Conservation (phyloP, 805 yeast species). For the Saccharomyces mikatae region DNA sequence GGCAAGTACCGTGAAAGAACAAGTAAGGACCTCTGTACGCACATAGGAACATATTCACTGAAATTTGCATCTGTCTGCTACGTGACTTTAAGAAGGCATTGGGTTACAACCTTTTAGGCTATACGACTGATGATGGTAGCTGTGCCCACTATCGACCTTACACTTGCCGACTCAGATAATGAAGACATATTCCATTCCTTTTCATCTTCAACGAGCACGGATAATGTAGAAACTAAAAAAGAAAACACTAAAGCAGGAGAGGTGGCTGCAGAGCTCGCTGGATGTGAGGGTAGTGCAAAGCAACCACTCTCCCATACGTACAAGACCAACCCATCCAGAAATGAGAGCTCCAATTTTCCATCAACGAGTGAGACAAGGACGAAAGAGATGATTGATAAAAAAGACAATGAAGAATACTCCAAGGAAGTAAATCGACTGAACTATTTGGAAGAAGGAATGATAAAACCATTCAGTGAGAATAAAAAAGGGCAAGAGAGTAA, state of each 20-base stretch:
- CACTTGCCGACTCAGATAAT: slow-evolving; percentile 9
- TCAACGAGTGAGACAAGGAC: not conserved
- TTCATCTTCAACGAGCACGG: not conserved
- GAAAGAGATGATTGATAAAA: not conserved
- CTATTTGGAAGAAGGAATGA: not conserved
- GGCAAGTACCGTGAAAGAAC: not conserved
- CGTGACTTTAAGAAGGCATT: not conserved
- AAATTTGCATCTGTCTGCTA: not conserved
- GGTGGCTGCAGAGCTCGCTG: not conserved
- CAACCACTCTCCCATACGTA: not conserved
- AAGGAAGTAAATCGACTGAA: not conserved
- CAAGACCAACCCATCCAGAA: not conserved
- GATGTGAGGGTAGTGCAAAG: not conserved
- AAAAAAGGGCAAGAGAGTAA: not conserved
- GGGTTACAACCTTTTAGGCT: not conserved
- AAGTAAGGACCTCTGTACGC: not conserved
- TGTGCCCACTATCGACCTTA: slow-evolving; percentile 18
- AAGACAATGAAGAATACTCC: not conserved
- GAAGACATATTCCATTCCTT: slow-evolving; percentile 1
- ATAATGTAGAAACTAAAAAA: not conserved
- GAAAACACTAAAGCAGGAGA: not conserved
- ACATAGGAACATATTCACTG: not conserved
- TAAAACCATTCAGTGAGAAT: not conserved
- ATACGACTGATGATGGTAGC: slow-evolving; percentile 1
- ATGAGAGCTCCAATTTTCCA: not conserved